Evolutionary conservation across 2,329 filamentous ascomycete species (phyloP), one percentile per base, ranked within the genome.

Genomic region (Delphinella strobiligena): DNA sequence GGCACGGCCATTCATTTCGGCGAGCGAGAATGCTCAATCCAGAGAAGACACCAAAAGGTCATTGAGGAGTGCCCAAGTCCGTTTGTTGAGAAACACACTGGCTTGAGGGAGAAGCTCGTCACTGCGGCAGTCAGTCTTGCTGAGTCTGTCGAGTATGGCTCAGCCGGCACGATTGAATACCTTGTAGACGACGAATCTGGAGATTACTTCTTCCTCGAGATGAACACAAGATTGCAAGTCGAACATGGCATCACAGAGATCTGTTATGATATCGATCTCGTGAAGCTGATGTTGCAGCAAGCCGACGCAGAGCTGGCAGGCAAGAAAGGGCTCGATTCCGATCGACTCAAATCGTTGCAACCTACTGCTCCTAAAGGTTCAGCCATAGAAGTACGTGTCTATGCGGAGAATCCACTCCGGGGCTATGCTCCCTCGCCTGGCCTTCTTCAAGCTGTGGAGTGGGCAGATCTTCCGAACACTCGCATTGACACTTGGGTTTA

Each of bases 11-110:
- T 93, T 8, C 78, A 82, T n/a, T 74, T 93, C 19, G 85, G 86
- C 15, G 87, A 94, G 62, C 71, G 87, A 41, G 87, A 94, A 57
- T 94, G 87, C 61, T 89, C 82, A 37, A 72, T 94, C 10, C 87
- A 94, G 61, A 68, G 87, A 47, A 67, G 87, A 31, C 86, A 94
- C 55, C 87, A 94, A 57, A 94, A 94, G 63, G 82, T 93, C 31
- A 72, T 94, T 16, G 87, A 94, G 57, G 87, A 94, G 60, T 87
- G 82, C 3, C 87, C 87, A 0, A 85, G 83, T 11, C 85, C 86
- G 0, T 78, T 79, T 43, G 62, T 75, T 0, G 59, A 61, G 36
- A 61, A 52, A 31, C 60, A 68, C 38, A 56, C 58, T 1, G 56
- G 58, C 71, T 77, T 75, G 67, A 80, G 52, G 58, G 74, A 63